Evolutionary conservation across 2,329 filamentous ascomycete genomes (phyloP).

Genomic region (Colletotrichum navitas): DNA sequence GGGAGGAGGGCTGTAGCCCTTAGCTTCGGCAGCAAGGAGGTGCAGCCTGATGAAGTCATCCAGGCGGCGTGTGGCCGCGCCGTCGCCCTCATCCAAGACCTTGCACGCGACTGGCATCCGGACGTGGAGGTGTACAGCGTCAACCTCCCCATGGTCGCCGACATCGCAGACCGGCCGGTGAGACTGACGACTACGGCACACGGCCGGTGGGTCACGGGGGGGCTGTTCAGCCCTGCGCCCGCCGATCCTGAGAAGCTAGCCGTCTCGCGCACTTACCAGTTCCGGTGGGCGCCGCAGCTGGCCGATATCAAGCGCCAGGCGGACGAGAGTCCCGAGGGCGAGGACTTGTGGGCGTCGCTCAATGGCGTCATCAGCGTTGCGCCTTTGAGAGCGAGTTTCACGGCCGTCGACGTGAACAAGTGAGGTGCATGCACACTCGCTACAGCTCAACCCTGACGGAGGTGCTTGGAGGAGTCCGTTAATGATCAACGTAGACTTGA

Average conservation of each 20-base stretch:
- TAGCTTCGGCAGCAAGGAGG: constrained; percentile 77
- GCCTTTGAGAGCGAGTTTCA: constrained; percentile 41
- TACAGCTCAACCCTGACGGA: not conserved
- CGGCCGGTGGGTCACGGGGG: constrained; percentile 72
- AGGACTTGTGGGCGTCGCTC: constrained; percentile 43
- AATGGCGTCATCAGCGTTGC: constrained; percentile 41
- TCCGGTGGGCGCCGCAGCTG: constrained; percentile 41
- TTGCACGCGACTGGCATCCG: constrained; percentile 69
- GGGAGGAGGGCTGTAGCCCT: constrained; percentile 73
- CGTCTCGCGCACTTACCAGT: constrained; percentile 27
- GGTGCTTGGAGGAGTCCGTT: not conserved
- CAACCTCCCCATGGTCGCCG: constrained; percentile 76
- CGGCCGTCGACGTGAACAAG: constrained; percentile 24
- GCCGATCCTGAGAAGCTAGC: constrained; percentile 37
- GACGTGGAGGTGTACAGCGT: constrained; percentile 75
- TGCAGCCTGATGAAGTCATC: constrained; percentile 73
- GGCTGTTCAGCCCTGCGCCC: constrained; percentile 47
- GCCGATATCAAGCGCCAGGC: constrained; percentile 41
- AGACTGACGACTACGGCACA: constrained; percentile 78
- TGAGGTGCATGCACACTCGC: not conserved
- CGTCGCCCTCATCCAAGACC: constrained; percentile 71
- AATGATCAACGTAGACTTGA: not conserved
- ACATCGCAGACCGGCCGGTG: constrained; percentile 70
- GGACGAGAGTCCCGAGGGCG: constrained; percentile 38
- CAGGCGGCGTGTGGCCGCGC: constrained; percentile 72